phyloP scores from a whole-genome alignment of 768 basidiomycete genomes.

The Austroboletus eburneus region DNA sequence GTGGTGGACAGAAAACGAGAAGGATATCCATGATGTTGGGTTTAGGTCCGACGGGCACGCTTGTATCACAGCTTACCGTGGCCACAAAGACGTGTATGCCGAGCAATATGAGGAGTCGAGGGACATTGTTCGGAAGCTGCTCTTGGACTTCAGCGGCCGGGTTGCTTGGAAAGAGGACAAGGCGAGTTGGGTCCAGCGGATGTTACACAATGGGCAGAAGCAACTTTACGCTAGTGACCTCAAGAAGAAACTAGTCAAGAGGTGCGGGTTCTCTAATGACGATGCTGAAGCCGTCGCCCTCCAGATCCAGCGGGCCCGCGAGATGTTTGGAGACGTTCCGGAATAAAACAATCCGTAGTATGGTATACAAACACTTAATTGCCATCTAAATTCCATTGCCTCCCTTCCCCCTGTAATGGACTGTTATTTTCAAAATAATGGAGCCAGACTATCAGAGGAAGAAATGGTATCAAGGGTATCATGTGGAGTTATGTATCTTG shows the following conservation, averaged over 20 bases:
- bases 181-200: conserved; percentile 23
- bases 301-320: conserved; percentile 16
- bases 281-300: conserved; percentile 18
- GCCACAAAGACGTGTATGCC: conserved; percentile 13
- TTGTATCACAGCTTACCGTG: conserved; percentile 37
- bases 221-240: conserved; percentile 7
- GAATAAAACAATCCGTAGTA: conserved; percentile 17
- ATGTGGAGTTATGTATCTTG: too few relatives aligned
- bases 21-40: conserved; percentile 27
- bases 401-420: too few relatives aligned
- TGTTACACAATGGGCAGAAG: conserved; percentile 10
- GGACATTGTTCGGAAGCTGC: conserved; percentile 16
- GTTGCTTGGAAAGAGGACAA: conserved; percentile 24
- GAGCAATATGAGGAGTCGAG: conserved; percentile 35
- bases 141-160: conserved; percentile 15
- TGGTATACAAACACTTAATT: too few relatives aligned
- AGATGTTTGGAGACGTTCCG: neutral
- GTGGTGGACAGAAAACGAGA: conserved; percentile 40
- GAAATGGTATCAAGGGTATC: too few relatives aligned
- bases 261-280: conserved; percentile 19
- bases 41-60: conserved; percentile 36
- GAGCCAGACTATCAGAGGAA: too few relatives aligned
- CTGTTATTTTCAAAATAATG: too few relatives aligned
- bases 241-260: conserved; percentile 20
- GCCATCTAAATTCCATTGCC: too few relatives aligned